Evolutionary conservation across 2,329 filamentous ascomycete genomes (phyloP).

Genomic region (Pyrenochaeta sp.): DNA sequence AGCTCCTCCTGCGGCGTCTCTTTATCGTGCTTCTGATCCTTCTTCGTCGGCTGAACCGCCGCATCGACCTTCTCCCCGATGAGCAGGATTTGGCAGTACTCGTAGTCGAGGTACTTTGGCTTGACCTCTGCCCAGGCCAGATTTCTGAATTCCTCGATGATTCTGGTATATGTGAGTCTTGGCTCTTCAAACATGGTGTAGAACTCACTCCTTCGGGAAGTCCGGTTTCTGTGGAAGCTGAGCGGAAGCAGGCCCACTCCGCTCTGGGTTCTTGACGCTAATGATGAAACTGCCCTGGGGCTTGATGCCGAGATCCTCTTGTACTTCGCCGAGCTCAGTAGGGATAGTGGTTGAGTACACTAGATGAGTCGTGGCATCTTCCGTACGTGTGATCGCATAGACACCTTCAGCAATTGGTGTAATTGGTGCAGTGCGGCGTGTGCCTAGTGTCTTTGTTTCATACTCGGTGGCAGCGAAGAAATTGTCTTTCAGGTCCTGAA

Average conservation of each 20-base stretch:
- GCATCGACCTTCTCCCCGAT: conserved; percentile 72
- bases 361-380: conserved; percentile 74
- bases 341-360: conserved; percentile 83
- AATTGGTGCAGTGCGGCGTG: conserved; percentile 71
- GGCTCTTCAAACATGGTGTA: background rate
- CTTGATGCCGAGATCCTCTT: conserved; percentile 75
- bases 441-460: conserved; percentile 76
- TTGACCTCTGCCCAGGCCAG: conserved; percentile 77
- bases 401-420: conserved; percentile 84
- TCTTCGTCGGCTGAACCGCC: conserved; percentile 64
- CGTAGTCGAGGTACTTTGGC: conserved; percentile 77
- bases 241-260: conserved; percentile 68
- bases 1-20: conserved; percentile 74
- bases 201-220: conserved; percentile 71
- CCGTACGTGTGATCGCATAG: conserved; percentile 77
- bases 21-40: conserved; percentile 64
- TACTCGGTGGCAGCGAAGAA: conserved; percentile 75
- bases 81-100: conserved; percentile 78
- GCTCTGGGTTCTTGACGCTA: conserved; percentile 80
- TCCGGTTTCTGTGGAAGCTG: conserved; percentile 70
- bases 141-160: conserved; percentile 74
- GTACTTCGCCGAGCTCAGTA: conserved; percentile 71
- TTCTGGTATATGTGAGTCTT: conserved; percentile 50
- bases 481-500: conserved; percentile 73
- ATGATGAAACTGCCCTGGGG: conserved; percentile 78